Evolutionary conservation across 441 rosid genomes (phyloP).

Genomic region (Geranium incanum): DNA sequence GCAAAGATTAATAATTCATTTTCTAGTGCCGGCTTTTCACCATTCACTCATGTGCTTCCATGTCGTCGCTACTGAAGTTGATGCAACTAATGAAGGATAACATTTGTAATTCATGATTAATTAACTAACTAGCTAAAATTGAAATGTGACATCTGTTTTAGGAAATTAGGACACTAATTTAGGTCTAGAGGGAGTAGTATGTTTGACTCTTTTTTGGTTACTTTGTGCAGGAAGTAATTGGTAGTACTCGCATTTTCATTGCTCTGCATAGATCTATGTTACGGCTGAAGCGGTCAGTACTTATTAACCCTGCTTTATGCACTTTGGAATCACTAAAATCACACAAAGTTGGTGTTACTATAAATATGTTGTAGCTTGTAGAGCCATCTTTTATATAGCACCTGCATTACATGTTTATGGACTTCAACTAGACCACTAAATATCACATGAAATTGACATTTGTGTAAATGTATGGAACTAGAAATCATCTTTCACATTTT

Average conservation of each 20-base stretch:
- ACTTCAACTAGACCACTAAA: not conserved
- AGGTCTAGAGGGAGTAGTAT: not conserved
- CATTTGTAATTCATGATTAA: no score
- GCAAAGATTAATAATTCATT: no score
- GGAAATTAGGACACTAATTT: no score
- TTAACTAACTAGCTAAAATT: no score
- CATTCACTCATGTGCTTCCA: no score
- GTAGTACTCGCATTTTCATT: slow-evolving; percentile 73
- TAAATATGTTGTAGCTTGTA: not conserved
- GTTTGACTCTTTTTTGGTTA: slow-evolving; percentile 18
- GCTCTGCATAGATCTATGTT: slow-evolving; percentile 81
- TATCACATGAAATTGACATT: not conserved
- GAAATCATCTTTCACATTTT: not conserved
- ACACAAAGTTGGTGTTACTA: not conserved
- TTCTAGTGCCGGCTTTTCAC: no score
- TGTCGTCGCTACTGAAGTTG: no score
- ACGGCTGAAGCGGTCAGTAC: slow-evolving; percentile 64
- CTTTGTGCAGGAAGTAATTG: slow-evolving; percentile 71
- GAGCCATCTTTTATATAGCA: not conserved
- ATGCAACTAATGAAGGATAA: no score
- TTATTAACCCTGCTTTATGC: not conserved
- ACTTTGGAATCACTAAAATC: not conserved
- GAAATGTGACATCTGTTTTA: no score
- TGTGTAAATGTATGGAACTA: not conserved
- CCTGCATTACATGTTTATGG: not conserved